Base-by-base conservation (phyloP, 2,329 filamentous ascomycete species). In the Colletotrichum tofieldiae region DNA sequence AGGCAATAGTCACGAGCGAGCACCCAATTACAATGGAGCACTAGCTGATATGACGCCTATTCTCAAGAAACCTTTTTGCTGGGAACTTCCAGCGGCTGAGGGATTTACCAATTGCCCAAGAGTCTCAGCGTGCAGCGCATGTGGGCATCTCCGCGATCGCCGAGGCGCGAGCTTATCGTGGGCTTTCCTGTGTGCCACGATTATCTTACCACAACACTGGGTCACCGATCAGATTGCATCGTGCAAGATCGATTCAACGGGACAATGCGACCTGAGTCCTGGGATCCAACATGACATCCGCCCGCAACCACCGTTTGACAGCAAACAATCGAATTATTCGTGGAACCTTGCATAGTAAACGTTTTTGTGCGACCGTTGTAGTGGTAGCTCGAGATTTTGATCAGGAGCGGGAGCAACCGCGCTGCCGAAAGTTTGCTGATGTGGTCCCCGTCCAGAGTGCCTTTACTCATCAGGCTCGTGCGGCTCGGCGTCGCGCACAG, bases 1-100 rank as follows among this genome's bases (percentile, higher is more conserved):
- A 47, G 58, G 69, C 59, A 72, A 69, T 72, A 47, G 65, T 69
- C 58, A 72, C 65, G 69, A 72, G 54, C 23, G 39, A 51, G 16
- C 35, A 51, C 43, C 49, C 51, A 67, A 56, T 68, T 37, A 67
- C 56, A 58, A 51, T 43, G 64, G 23, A 51, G 51, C 32, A 14
- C 18, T 20, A 20, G 63, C 29, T 63, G 37, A 59, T 12, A 47
- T 59, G 65, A 54, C 37, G 43, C 65, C 43, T 23, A 45, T 67
- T n/a, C 12, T 37, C 51, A 18, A n/a, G 32, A 35, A 5, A 5
- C 20, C 35, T 60, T 37, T 51, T 39, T 26, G 29, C 12, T 45
- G 23, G 18, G 23, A 29, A 18, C 9, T 14, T 14, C 14, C n/a
- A 45, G 43, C 47, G 14, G 65, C 51, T 71, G 65, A 63, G 69